Base-by-base conservation (phyloP, 2,329 filamentous ascomycete genomes). In the Ophiostoma piceae region DNA sequence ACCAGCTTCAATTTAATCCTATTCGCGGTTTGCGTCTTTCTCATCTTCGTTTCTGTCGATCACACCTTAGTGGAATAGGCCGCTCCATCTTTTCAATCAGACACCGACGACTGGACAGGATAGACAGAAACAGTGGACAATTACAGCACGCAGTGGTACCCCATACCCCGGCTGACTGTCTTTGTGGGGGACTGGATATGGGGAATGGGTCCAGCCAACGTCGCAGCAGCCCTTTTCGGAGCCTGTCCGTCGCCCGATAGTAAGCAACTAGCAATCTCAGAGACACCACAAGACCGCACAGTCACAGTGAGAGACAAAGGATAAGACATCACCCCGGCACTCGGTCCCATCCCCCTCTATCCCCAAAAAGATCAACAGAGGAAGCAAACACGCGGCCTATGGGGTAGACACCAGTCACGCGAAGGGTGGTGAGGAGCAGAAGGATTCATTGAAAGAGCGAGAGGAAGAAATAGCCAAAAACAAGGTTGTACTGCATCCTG, bases 121-220 rank as follows among this genome's bases (percentile, higher is more conserved):
- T 14, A 26, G 51, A 26, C 8, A 26, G 22, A 26, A 57, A 57
- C 22, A 26, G 22, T 57, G n/a, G 51, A 22, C 9, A 12, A 9
- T 26, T 57, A 26, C 22, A 29, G 51, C 51, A 57, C 22, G 22
- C 9, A 57, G 26, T 57, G 22, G 22, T 57, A 12, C 51, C 22
- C 51, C n/a, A 26, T 57, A 57, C 51, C 51, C 51, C 51, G 11
- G 22, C 51, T 26, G 22, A n/a, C 12, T 22, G 16, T 11, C 51
- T 57, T 57, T 57, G 51, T 57, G 51, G 51, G 51, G 51, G n/a
- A 26, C 7, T 57, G 51, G n/a, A 57, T 26, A 57, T 57, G n/a
- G 51, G 51, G 22, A 26, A 12, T 26, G n/a, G 7, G n/a, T 12
- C 51, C 51, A 47, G 43, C 16, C 43, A 47, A 16, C 43, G 16